Evolutionary conservation across 164 flowering plant genomes (phyloP).

Genomic region (Warburgia ugandensis): DNA sequence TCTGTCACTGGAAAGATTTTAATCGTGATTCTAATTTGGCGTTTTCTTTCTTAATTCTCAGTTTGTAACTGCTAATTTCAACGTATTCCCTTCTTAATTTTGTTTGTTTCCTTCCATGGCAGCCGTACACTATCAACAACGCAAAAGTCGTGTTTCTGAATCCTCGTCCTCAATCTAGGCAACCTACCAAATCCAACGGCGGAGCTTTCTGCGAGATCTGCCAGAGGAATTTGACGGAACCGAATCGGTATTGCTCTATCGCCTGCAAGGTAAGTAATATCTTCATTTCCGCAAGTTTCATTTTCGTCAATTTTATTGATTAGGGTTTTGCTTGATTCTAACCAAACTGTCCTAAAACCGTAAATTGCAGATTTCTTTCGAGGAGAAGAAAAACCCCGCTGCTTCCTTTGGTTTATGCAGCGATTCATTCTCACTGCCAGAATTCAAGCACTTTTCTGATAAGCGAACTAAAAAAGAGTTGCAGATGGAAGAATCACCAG

Average conservation of each 20-base stretch:
- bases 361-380: conserved; percentile 7
- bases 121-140: conserved; percentile 64
- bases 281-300: neutral
- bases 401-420: neutral
- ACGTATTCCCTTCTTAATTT: neutral
- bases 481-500: neutral
- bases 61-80: neutral
- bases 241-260: conserved; percentile 61
- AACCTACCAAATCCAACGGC: conserved; percentile 27
- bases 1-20: neutral
- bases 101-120: neutral
- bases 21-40: neutral
- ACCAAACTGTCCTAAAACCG: neutral
- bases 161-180: conserved; percentile 43
- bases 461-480: neutral
- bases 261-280: conserved; percentile 65
- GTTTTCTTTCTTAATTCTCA: neutral
- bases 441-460: neutral
- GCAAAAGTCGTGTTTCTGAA: conserved; percentile 65
- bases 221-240: conserved; percentile 46
- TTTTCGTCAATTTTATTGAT: no score
- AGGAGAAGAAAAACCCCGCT: neutral
- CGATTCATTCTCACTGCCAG: conserved; percentile 5
- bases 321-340: neutral
- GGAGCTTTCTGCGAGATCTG: conserved; percentile 53